Base-by-base conservation (phyloP, 2,329 filamentous ascomycete species). In the Exophiala sp. region DNA sequence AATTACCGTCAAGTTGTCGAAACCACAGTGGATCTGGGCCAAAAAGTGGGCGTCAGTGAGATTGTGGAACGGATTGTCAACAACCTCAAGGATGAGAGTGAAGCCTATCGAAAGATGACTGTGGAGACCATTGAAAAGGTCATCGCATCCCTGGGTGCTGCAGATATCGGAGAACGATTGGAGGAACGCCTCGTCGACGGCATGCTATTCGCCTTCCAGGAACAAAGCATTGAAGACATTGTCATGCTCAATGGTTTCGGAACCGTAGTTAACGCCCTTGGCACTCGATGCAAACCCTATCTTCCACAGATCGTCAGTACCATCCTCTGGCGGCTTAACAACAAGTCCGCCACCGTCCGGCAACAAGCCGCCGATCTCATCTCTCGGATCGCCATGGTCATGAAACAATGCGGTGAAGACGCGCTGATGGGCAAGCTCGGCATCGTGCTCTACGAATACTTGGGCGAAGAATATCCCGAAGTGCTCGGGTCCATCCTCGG, bases 1-100 rank as follows among this genome's bases (percentile, higher is more conserved):
- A 98, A 97, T 73, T 98, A 97, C 68, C 82, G 91, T 61, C 91
- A 97, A 66, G 93, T 98, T 5, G 93, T 98, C 6, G 93, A 98
- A 67, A 98, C 93, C 0, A 98, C 93, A 0, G 91, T 97, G 11
- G 93, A 98, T 63, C 81, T 98, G 42, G 90, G 89, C 46, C 89
- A 97, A 66, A 98, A 98, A 70, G 91, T 97, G n/a, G 93, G 93
- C 35, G 90, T 90, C 46, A 85, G 89, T 60, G 91, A 97, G 73
- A 97, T 98, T 52, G 77, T 97, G 2, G 88, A 96, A 68, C 79
- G 90, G 40, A 86, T 97, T 50, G 93, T 97, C 45, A 86, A 82
- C 70, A 96, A 98, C 65, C 79, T 98, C 60, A 98, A 98, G 70
- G 93, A 98, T 64, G 93, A 98, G 69, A 96, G 87, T 67, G 93